Evolutionary conservation across 495 filamentous ascomycete species (phyloP), one percentile per base, ranked within the genome.

Genomic region (Xylaria nigripes): DNA sequence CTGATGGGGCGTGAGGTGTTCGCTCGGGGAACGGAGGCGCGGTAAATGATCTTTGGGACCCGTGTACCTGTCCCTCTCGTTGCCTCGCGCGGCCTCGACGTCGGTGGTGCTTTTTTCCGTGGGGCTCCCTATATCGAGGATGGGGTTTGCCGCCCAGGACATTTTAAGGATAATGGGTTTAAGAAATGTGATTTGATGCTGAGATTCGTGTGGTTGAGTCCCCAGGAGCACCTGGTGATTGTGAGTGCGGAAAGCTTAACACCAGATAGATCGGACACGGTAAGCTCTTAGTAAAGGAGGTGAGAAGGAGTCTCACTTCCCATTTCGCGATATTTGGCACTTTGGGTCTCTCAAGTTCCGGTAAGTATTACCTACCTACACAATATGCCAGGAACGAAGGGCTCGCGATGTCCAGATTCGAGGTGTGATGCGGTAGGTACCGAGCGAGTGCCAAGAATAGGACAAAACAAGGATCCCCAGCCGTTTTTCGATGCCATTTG

Each of bases 71-170:
- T 12, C 21, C n/a, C 22, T 24, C 12, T 25, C 34, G 30, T 42
- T 18, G 48, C 42, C 48, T 40, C 50, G 48, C 15, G 47, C 48
- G 18, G 59, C 56, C 48, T 66, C 63, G 3, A 66, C 44, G 55
- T 68, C 66, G 23, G 55, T 48, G 36, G 48, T 42, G 45, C 43
- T 32, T 48, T 45, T 49, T 44, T 54, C 19, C 48, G 56, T 47
- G 54, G 34, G 44, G 16, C 19, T 15, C n/a, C 56, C 25, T 48
- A 59, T 27, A 19, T 61, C 56, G 56, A 67, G 67, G 51, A 71
- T 54, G 25, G 68, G 70, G 50, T 70, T 67, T 34, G 58, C 60
- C n/a, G 64, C 54, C 70, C 70, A 71, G 46, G 50, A 57, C 70
- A 72, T 72, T 40, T 47, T 62, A 56, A 43, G 22, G 22, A 48